Base-by-base conservation (phyloP, 2,329 filamentous ascomycete genomes). In the Trichoderma sp. region DNA sequence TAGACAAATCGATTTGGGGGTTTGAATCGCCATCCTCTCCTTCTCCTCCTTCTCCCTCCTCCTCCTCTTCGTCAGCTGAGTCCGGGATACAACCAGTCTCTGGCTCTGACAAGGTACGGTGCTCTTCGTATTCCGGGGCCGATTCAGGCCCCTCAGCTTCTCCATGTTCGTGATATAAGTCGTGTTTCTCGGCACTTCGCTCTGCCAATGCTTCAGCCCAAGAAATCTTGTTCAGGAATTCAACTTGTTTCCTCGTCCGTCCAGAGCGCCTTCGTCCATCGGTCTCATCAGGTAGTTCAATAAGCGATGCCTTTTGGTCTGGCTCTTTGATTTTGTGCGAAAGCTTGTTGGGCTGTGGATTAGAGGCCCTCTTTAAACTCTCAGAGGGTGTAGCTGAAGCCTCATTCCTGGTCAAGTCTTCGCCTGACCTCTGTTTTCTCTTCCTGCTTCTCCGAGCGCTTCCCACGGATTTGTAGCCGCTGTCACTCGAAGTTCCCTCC, bases 171-270 rank as follows among this genome's bases (percentile, higher is more conserved):
- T 73, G 75, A 9, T 73, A 75, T 20, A 58, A 32, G 12, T 71
- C 72, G 6, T 75, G 71, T 28, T 72, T 70, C 8, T 67, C 61
- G 2, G 70, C 61, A 39, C 43, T 73, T n/a, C 17, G 68, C 30
- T 73, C 62, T 62, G 74, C 64, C 28, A 73, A 70, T 32, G 73
- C 77, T 13, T 79, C 74, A 4, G 72, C 55, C 79, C 79, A 79
- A 7, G 78, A 76, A 13, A 80, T 73, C 61, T 78, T 79, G 43
- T 77, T 77, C 71, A 77, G 73, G 47, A 78, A 79, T 47, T 79
- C 76, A 17, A 73, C 74, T 69, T 78, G 76, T 57, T 77, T 80
- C 32, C 77, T 76, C 15, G 73, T 74, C 39, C 79, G 76, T 6
- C 76, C 76, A 50, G 78, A 78, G 15, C 75, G 75, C 65, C 77